Base-by-base conservation (phyloP, 192 early-diverging fungal genomes). In the Backusella tarrabulga region DNA sequence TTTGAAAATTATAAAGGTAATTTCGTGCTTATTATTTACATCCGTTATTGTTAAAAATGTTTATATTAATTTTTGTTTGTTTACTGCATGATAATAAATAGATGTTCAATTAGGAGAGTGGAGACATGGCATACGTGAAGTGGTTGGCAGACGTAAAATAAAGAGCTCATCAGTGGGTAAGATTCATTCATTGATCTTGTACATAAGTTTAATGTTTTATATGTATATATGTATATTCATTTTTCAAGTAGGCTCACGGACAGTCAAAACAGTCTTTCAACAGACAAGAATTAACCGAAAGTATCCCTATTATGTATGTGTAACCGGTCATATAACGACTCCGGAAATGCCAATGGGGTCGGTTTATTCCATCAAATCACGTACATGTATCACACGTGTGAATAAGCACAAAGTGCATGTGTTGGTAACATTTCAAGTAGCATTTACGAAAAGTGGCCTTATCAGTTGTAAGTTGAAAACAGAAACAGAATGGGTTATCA, bases 351-450 rank as follows among this genome's bases (percentile, higher is more conserved):
- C 85, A 4, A 83, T 81, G 67, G 87, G 85, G 41, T 73, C 63
- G 26, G 75, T 76, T 14, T 88, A 86, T 67, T 75, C 79, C 2
- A 80, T 87, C 34, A 86, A 89, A 44, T 80, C 78, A 15, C 75
- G 87, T 6, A 85, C 83, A 35, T 89, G 88, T 76, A 88, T 89
- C 35, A 87, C 85, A 54, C 84, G 84, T 73, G 84, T 81, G 17
- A 85, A 84, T 29, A 40, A 73, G 12, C 75, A 73, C 26, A 80
- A 84, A 44, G 79, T 83, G n/a, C 79, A 77, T 35, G 74, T 89
- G 2, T 73, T 89, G 23, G 83, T 87, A 6, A 88, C 84, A 3
- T 86, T 83, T 69, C 74, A 76, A 8, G 67, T 86, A 3, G 88
- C 85, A 73, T 89, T 86, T 74, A 85, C 84, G n/a, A 86, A 87